A percentile compares a stretch with the other conserved stretches of the same genome.
These are phyloP conservation scores for Fallopia convolvulus DNA, from an alignment of 148 eudicot species.

Conservation along the genomic window DNA sequence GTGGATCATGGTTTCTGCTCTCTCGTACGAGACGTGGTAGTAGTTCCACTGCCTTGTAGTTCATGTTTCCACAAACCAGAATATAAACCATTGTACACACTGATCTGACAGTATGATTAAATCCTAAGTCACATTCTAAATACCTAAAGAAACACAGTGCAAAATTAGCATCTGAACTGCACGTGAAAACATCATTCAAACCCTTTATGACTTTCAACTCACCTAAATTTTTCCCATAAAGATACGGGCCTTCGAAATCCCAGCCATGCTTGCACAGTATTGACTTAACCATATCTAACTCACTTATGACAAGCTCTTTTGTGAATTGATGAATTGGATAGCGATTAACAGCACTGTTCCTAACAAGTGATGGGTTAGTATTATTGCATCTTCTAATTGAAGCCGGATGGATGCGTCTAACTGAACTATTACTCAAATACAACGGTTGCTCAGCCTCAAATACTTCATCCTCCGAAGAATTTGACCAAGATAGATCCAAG, in stretches of 20 bases:
- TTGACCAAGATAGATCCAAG: conserved; percentile 18
- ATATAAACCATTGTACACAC: conserved; percentile 33
- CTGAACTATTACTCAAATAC: conserved; percentile 7
- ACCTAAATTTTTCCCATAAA: conserved; percentile 13
- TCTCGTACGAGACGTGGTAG: conserved; percentile 22
- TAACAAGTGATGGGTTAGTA: not conserved
- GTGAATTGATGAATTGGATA: not conserved
- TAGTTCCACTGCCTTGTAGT: conserved; percentile 29
- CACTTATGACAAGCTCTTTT: conserved; percentile 10
- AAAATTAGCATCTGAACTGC: conserved; percentile 31
- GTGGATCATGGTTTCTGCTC: conserved; percentile 16
- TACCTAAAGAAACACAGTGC: conserved; percentile 34
- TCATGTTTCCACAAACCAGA: conserved; percentile 38
- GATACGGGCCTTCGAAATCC: conserved; percentile 12
- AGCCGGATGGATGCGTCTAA: conserved; percentile 4
- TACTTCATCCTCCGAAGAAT: conserved; percentile 26
- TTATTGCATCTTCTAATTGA: conserved; percentile 7
- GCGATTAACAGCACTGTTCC: not conserved
- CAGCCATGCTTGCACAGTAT: conserved; percentile 30
- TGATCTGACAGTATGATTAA: conserved; percentile 25
- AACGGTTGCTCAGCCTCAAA: conserved; percentile 2
- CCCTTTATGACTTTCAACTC: conserved; percentile 21
- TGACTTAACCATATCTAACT: conserved; percentile 20
- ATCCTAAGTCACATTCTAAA: conserved; percentile 24
- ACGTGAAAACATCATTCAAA: conserved; percentile 24